Percentiles rank a stretch among this genome's conserved stretches.
Evolutionary conservation across 805 yeast genomes (phyloP).

Genomic region (Cyberlindnera samutprakarnensis): DNA sequence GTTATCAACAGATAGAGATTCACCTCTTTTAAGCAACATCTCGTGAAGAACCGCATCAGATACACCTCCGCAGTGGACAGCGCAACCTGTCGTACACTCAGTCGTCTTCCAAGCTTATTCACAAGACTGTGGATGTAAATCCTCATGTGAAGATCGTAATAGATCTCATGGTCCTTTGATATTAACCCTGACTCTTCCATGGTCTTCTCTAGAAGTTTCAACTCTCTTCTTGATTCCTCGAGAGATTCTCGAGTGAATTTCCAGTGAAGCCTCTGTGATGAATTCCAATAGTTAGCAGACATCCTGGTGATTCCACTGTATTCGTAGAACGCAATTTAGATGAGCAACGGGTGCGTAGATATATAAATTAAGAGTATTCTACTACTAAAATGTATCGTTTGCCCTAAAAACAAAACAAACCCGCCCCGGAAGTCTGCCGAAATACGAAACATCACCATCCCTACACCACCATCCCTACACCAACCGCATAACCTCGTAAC

Average conservation of each 20-base stretch:
- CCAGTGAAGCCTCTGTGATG: constrained; percentile 79
- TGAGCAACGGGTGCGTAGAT: too few species aligned
- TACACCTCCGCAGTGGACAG: constrained; percentile 87
- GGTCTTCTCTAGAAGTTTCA: constrained; percentile 30
- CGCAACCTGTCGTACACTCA: constrained; percentile 75
- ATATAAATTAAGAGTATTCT: too few species aligned
- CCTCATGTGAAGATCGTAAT: constrained; percentile 48
- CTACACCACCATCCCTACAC: too few species aligned
- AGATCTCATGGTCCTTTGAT: constrained; percentile 30
- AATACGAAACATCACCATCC: too few species aligned
- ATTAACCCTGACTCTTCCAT: constrained; percentile 33
- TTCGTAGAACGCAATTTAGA: too few species aligned
- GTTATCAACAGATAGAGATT: constrained; percentile 77
- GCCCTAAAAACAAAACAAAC: too few species aligned
- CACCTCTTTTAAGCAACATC: constrained; percentile 69
- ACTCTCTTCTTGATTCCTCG: constrained; percentile 31
- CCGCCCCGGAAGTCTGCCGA: too few species aligned
- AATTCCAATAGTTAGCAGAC: constrained; percentile 87
- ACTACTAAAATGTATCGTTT: too few species aligned
- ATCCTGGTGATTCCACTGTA: constrained; percentile 16
- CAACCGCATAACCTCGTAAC: too few species aligned
- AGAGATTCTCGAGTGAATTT: constrained; percentile 64
- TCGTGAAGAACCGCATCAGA: constrained; percentile 65
- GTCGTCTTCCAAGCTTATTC: constrained; percentile 68
- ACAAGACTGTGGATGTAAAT: constrained; percentile 74